A percentile compares a stretch with the other conserved stretches of the same genome.
phyloP scores from a whole-genome alignment of 139 green algal genomes.

The Diplosphaera chodatii region DNA sequence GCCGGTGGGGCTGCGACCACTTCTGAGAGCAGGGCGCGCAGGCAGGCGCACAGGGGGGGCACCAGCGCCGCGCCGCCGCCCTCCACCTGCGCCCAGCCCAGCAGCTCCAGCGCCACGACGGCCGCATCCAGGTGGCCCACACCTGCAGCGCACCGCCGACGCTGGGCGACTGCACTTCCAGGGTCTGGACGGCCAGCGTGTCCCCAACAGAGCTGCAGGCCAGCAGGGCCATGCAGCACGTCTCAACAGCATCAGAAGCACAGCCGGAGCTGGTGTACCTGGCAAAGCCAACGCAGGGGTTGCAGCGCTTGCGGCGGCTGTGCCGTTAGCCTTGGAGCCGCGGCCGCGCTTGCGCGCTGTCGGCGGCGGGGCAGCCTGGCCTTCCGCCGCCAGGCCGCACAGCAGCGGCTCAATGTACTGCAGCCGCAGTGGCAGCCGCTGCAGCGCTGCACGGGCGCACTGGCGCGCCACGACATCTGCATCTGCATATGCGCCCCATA shows the following conservation, averaged over 20 bases:
- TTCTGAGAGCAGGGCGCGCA: conserved; percentile 19
- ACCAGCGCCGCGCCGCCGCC: conserved; percentile 5
- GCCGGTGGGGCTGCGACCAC: conserved; percentile 14
- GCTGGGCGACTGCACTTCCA: no score
- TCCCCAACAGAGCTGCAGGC: no score
- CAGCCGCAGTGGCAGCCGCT: neutral
- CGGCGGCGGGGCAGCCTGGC: neutral
- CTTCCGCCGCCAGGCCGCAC: neutral
- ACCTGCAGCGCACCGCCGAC: neutral
- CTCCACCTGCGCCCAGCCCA: conserved; percentile 35
- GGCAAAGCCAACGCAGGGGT: neutral
- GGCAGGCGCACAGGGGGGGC: conserved; percentile 12
- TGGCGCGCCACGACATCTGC: neutral
- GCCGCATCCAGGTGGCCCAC: neutral
- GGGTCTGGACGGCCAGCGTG: no score
- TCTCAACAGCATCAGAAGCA: neutral
- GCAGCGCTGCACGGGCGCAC: neutral
- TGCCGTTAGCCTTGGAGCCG: neutral
- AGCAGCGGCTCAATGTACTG: neutral
- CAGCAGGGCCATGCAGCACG: neutral
- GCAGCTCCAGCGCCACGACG: conserved; percentile 35
- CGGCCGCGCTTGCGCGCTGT: neutral
- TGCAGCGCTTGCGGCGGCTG: no score
- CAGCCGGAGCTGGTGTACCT: neutral
- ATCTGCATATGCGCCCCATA: neutral